These are phyloP conservation scores for Pseudogymnoascus sp. DNA, from an alignment of 2,329 filamentous ascomycete species.

Conservation along the genomic window DNA sequence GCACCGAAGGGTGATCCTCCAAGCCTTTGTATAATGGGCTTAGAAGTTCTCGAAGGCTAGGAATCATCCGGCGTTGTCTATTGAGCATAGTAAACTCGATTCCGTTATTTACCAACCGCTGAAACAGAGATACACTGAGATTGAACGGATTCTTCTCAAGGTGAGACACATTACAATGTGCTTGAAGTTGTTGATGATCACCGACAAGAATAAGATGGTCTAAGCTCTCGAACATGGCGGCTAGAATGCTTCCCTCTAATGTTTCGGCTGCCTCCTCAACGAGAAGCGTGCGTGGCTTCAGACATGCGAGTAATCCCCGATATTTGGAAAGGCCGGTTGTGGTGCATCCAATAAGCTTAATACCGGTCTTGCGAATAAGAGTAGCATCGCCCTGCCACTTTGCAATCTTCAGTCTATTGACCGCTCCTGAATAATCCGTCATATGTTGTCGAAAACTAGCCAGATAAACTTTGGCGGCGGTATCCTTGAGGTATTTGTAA, in stretches of 20 bases:
- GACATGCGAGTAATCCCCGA: constrained; percentile 50
- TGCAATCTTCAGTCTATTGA: constrained; percentile 9
- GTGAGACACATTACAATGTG: constrained; percentile 47
- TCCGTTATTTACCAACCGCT: constrained; percentile 54
- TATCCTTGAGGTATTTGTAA: constrained; percentile 26
- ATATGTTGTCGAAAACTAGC: constrained; percentile 16
- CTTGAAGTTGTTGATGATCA: constrained; percentile 62
- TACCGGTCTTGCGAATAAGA: constrained; percentile 55
- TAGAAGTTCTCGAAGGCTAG: constrained; percentile 56
- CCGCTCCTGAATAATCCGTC: constrained; percentile 15
- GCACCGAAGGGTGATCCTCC: constrained; percentile 51
- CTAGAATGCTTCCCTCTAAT: constrained; percentile 47
- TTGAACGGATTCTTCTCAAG: constrained; percentile 51
- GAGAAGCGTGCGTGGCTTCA: constrained; percentile 54
- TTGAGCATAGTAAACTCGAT: constrained; percentile 48
- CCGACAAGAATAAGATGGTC: constrained; percentile 62
- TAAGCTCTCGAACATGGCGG: constrained; percentile 52
- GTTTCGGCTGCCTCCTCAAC: constrained; percentile 65
- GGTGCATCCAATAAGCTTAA: constrained; percentile 38
- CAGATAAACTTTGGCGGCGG: constrained; percentile 19
- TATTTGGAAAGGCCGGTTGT: constrained; percentile 67
- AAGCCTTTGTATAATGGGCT: constrained; percentile 50
- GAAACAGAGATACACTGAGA: constrained; percentile 61
- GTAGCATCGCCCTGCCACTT: constrained; percentile 20
- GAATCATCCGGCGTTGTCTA: constrained; percentile 61